A percentile compares a stretch with the other conserved stretches of the same genome.
These are phyloP conservation scores for Boletus fagicola DNA, from an alignment of 768 basidiomycete species.

Conservation along the genomic window DNA sequence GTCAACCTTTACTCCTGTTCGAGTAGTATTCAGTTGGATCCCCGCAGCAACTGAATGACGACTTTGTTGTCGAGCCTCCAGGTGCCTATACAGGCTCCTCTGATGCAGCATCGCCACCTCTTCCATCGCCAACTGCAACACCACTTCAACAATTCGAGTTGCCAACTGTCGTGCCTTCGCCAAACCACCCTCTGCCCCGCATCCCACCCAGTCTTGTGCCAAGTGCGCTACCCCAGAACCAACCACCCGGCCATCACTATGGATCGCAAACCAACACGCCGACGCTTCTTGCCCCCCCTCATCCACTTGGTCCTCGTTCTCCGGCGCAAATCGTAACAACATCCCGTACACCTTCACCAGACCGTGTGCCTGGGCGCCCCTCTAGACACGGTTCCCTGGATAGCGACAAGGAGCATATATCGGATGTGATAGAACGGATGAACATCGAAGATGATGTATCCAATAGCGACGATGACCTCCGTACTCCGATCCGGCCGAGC, in stretches of 20 bases:
- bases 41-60: conserved; percentile 26
- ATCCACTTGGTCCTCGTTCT: conserved; percentile 71
- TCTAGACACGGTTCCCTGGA: conserved; percentile 26
- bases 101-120: conserved; percentile 28
- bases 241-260: conserved; percentile 17
- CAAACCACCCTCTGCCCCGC: conserved; percentile 40
- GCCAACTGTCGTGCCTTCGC: conserved; percentile 31
- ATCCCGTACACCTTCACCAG: conserved; percentile 74
- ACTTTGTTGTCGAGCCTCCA: conserved; percentile 21
- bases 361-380: conserved; percentile 31
- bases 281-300: conserved; percentile 59
- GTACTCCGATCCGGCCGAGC: conserved; percentile 60
- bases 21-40: conserved; percentile 20
- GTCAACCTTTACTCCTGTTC: conserved; percentile 22
- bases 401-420: conserved; percentile 22
- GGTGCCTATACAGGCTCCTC: conserved; percentile 28
- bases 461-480: conserved; percentile 31
- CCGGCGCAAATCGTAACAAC: conserved; percentile 45
- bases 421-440: conserved; percentile 30
- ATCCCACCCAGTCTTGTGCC: conserved; percentile 33
- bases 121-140: conserved; percentile 27
- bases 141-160: conserved; percentile 34
- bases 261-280: conserved; percentile 29
- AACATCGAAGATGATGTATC: conserved; percentile 24
- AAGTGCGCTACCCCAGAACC: conserved; percentile 13